Percentiles rank a stretch among this genome's conserved stretches.
Evolutionary conservation across 768 basidiomycete genomes (phyloP).

Genomic region (Mycena floridula): DNA sequence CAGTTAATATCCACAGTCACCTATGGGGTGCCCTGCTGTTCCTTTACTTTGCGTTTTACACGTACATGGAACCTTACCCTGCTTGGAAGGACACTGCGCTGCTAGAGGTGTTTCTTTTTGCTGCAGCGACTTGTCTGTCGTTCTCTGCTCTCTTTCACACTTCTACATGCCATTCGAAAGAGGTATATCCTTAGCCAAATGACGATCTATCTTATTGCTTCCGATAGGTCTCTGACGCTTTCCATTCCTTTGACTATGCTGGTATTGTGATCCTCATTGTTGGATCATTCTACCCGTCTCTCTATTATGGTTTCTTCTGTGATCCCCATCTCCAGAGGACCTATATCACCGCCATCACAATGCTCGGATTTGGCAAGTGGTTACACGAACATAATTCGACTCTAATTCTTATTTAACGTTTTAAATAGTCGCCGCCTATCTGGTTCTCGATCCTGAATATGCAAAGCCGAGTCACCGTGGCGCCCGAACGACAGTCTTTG

Average conservation of each 20-base stretch:
- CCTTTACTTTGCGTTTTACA: conserved; percentile 47
- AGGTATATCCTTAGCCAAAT: conserved; percentile 29
- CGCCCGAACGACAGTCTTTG: conserved; percentile 73
- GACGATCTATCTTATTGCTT: neutral
- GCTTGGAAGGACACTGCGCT: conserved; percentile 58
- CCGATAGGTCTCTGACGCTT: conserved; percentile 48
- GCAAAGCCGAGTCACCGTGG: conserved; percentile 68
- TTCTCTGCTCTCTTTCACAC: conserved; percentile 73
- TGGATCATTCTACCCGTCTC: conserved; percentile 71
- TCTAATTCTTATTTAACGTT: conserved; percentile 11
- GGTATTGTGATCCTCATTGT: conserved; percentile 77
- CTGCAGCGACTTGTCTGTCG: conserved; percentile 68
- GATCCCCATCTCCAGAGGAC: conserved; percentile 44
- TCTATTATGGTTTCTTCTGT: conserved; percentile 79
- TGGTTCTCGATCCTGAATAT: conserved; percentile 77
- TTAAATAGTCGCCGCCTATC: conserved; percentile 54
- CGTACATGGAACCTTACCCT: conserved; percentile 44
- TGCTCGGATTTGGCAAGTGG: conserved; percentile 57
- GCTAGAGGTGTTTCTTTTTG: conserved; percentile 58
- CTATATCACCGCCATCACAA: conserved; percentile 46
- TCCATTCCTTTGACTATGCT: conserved; percentile 67
- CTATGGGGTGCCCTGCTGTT: conserved; percentile 65
- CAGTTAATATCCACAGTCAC: conserved; percentile 87
- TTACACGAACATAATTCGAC: too few relatives aligned
- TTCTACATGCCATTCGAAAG: conserved; percentile 63